These are phyloP conservation scores for Polyplosphaeria fusca DNA, from an alignment of 495 filamentous ascomycete species.

Conservation along the genomic window DNA sequence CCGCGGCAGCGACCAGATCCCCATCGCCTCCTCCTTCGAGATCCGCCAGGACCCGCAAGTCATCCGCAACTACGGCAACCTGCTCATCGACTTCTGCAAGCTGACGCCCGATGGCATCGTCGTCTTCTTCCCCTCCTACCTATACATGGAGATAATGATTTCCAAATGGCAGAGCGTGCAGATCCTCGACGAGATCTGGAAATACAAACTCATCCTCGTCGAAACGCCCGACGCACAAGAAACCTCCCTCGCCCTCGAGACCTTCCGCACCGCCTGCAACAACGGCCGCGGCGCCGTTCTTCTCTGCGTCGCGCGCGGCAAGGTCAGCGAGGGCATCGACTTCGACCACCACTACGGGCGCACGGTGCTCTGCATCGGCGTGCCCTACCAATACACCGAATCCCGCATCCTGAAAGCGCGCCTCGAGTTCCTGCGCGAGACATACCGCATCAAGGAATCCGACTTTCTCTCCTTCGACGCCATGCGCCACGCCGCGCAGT, in stretches of 20 bases:
- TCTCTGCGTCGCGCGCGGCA: constrained; percentile 91
- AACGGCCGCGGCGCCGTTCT: constrained; percentile 93
- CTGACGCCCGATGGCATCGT: constrained; percentile 96
- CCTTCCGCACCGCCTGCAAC: constrained; percentile 94
- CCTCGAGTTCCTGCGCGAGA: constrained; percentile 93
- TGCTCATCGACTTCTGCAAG: constrained; percentile 88
- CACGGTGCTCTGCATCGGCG: constrained; percentile 93
- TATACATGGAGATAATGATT: constrained; percentile 99
- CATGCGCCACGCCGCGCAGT: constrained; percentile 97
- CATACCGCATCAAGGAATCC: constrained; percentile 93
- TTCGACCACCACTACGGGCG: constrained; percentile 99
- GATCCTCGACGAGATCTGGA: constrained; percentile 96
- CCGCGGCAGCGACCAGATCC: constrained; percentile 85
- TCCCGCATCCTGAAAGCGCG: constrained; percentile 95
- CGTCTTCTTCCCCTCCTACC: constrained; percentile 97
- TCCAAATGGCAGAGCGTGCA: constrained; percentile 99
- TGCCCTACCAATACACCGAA: constrained; percentile 98
- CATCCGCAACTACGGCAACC: constrained; percentile 89
- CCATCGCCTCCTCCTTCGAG: constrained; percentile 86
- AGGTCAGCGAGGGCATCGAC: constrained; percentile 97
- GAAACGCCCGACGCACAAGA: constrained; percentile 98
- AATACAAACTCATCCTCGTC: constrained; percentile 96
- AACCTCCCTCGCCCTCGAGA: constrained; percentile 91
- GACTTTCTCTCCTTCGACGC: constrained; percentile 99
- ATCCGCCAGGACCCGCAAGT: constrained; percentile 93